These are phyloP conservation scores for Hyparrhenia diplandra DNA, from an alignment of 176 grass and related monocot species.

Conservation along the genomic window DNA sequence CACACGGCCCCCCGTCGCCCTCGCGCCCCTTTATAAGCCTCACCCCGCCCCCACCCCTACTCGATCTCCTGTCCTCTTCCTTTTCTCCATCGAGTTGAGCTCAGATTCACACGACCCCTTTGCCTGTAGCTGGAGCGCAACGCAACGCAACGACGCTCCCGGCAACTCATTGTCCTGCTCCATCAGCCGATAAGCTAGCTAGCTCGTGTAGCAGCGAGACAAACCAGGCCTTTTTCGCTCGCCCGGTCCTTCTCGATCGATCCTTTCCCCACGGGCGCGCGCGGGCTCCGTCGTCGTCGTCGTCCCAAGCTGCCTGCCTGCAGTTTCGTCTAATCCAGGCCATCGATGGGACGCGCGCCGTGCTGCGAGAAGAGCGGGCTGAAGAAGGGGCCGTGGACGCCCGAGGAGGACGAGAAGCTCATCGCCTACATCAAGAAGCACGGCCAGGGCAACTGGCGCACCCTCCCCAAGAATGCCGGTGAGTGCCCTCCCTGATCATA, in stretches of 20 bases:
- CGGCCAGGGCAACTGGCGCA: conserved; percentile 92
- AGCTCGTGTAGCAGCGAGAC: conserved; percentile 20
- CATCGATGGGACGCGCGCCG: conserved; percentile 80
- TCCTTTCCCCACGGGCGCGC: neutral
- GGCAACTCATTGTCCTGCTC: neutral
- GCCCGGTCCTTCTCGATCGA: conserved; percentile 1
- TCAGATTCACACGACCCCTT: neutral
- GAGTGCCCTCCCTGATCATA: neutral
- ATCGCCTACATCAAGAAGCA: conserved; percentile 84
- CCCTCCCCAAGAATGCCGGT: conserved; percentile 93
- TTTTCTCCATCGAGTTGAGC: too few relatives aligned
- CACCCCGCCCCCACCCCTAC: conserved; percentile 18
- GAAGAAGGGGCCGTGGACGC: conserved; percentile 91
- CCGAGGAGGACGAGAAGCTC: conserved; percentile 94
- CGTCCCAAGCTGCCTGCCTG: neutral
- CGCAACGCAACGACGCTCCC: neutral
- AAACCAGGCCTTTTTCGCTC: conserved; percentile 26
- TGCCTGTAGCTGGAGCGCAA: neutral
- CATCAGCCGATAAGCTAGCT: neutral
- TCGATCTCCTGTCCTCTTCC: neutral
- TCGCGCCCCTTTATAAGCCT: conserved; percentile 60
- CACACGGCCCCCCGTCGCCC: neutral
- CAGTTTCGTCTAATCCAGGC: too few relatives aligned
- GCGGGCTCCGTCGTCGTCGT: neutral
- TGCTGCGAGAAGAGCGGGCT: conserved; percentile 87